phyloP scores from a whole-genome alignment of 768 basidiomycete genomes.

The Trametes punicea region DNA sequence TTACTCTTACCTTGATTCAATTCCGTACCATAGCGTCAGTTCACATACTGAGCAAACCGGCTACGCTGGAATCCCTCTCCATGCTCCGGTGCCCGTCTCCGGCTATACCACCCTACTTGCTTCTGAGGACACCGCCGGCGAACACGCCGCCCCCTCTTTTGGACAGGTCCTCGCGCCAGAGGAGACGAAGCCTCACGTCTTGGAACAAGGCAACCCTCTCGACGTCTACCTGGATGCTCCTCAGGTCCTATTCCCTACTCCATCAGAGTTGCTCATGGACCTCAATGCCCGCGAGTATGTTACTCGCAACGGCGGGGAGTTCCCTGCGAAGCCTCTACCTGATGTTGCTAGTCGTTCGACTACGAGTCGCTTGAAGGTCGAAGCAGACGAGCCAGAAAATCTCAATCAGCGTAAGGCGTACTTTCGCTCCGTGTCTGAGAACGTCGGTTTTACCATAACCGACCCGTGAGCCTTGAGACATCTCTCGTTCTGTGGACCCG shows the following conservation, averaged over 20 bases:
- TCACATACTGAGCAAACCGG: neutral
- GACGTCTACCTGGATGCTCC: slow-evolving; percentile 23
- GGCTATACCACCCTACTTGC: slow-evolving; percentile 23
- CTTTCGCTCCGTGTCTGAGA: slow-evolving; percentile 54
- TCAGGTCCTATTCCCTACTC: slow-evolving; percentile 51
- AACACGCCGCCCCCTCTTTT: neutral
- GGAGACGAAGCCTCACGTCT: neutral
- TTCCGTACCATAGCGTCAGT: neutral
- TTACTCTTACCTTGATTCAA: slow-evolving; percentile 4
- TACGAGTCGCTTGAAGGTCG: neutral
- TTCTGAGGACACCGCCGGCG: neutral
- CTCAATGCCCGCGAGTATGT: slow-evolving; percentile 28
- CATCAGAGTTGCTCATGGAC: slow-evolving; percentile 57
- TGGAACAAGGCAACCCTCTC: slow-evolving; percentile 11
- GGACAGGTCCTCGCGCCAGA: neutral
- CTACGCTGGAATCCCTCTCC: slow-evolving; percentile 9
- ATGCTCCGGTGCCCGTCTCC: slow-evolving; percentile 25
- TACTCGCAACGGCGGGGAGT: neutral
- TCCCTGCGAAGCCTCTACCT: neutral
- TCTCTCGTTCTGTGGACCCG: neutral
- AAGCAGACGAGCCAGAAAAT: slow-evolving; percentile 20
- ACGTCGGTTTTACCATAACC: slow-evolving; percentile 53
- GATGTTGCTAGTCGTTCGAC: neutral
- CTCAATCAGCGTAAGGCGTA: slow-evolving; percentile 57
- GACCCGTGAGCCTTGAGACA: slow-evolving; percentile 48